Evolutionary conservation across 495 filamentous ascomycete species (phyloP).

Genomic region (Daldinia vernicosa): DNA sequence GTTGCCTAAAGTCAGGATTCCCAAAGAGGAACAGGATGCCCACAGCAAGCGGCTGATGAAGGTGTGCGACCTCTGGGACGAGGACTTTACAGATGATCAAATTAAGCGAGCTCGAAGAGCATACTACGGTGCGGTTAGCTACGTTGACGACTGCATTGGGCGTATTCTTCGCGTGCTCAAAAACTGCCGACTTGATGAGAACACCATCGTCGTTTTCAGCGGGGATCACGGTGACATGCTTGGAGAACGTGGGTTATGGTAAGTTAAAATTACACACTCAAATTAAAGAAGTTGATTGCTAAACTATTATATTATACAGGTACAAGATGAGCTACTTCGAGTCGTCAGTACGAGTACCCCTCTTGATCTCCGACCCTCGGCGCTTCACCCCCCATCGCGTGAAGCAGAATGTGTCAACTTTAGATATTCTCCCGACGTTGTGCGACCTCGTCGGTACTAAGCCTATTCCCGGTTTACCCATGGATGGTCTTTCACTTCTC

Average conservation of each 20-base stretch:
- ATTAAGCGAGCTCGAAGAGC: conserved; percentile 80
- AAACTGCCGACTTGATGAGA: conserved; percentile 75
- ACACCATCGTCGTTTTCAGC: conserved; percentile 87
- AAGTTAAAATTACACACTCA: conserved; percentile 6
- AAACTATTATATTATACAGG: conserved; percentile 42
- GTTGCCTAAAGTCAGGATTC: conserved; percentile 75
- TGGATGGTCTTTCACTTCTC: conserved; percentile 79
- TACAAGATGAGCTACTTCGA: conserved; percentile 97
- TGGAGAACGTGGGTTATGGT: conserved; percentile 85
- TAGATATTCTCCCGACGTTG: conserved; percentile 86
- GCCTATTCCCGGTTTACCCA: conserved; percentile 68
- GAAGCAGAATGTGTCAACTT: conserved; percentile 78
- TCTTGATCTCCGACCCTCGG: conserved; percentile 77
- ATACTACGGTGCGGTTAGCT: conserved; percentile 89
- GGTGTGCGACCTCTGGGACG: conserved; percentile 80
- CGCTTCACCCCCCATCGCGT: conserved; percentile 74
- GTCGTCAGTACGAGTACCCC: conserved; percentile 81
- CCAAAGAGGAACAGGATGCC: conserved; percentile 79
- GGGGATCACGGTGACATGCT: conserved; percentile 95
- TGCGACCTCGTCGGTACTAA: conserved; percentile 77
- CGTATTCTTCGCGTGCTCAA: conserved; percentile 77
- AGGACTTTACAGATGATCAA: conserved; percentile 79
- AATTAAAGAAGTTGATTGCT: conserved; percentile 1
- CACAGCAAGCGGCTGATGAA: conserved; percentile 83
- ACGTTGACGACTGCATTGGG: conserved; percentile 87